Conservation (phyloP, 1,284 basidiomycete genomes). For the Pterulicium gracile region DNA sequence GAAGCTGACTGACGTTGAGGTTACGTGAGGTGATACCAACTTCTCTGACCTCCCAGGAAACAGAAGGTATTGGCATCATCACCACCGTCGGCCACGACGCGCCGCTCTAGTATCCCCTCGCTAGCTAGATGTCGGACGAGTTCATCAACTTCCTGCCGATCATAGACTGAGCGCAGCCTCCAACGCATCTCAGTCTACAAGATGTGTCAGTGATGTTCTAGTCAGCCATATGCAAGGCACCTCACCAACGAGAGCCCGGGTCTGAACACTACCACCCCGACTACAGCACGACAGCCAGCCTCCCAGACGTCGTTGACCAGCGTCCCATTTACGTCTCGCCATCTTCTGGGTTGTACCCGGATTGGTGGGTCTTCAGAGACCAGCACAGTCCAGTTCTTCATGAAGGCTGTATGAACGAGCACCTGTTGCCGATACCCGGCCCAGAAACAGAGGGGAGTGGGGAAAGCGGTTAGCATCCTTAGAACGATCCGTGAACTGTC, state of each 20-base stretch:
- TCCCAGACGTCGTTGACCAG: constrained; percentile 58
- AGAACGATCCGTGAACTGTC: constrained; percentile 32
- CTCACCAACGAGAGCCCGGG: constrained; percentile 70
- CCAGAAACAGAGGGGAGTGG: constrained; percentile 38
- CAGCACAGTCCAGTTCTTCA: constrained; percentile 48
- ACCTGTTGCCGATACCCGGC: constrained; percentile 19
- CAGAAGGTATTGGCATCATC: constrained; percentile 25
- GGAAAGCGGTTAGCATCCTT: constrained; percentile 63
- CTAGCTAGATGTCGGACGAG: constrained; percentile 44
- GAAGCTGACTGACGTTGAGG: too few relatives aligned
- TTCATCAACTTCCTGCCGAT: constrained; percentile 66
- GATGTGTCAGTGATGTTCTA: constrained; percentile 6
- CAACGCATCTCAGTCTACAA: constrained; percentile 54
- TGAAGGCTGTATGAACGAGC: constrained; percentile 42
- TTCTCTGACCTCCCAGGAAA: constrained; percentile 29
- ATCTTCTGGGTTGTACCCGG: constrained; percentile 55
- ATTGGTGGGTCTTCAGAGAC: constrained; percentile 33
- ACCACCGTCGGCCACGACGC: constrained; percentile 14
- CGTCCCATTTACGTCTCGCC: constrained; percentile 63
- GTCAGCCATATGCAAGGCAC: not conserved
- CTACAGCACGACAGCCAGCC: constrained; percentile 54
- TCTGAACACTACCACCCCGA: constrained; percentile 51
- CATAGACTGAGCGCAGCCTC: constrained; percentile 57
- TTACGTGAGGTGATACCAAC: constrained; percentile 62
- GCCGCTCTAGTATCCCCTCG: constrained; percentile 34